Evolutionary conservation across 495 filamentous ascomycete species (phyloP).

Genomic region (Podospora fimiseda): DNA sequence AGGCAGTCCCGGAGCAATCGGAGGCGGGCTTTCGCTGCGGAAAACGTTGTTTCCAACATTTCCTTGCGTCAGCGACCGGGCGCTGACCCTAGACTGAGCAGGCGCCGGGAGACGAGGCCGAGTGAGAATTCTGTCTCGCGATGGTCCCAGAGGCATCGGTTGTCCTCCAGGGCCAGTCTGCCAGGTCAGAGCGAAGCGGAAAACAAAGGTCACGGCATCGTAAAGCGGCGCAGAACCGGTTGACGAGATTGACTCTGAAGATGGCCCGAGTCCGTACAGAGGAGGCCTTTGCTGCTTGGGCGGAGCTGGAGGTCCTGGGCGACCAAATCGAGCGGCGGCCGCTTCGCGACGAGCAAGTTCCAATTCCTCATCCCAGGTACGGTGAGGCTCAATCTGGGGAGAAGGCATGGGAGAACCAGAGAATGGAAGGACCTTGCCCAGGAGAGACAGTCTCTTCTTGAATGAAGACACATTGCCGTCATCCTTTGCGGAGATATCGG

Average conservation of each 20-base stretch:
- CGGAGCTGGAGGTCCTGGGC: constrained; percentile 25
- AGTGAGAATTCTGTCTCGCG: constrained; percentile 45
- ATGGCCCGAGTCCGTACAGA: constrained; percentile 16
- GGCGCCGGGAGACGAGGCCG: constrained; percentile 71
- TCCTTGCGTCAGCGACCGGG: constrained; percentile 13
- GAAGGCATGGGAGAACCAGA: constrained; percentile 26
- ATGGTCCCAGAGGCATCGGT: constrained; percentile 17
- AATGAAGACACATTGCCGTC: constrained; percentile 17
- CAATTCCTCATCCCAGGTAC: constrained; percentile 35
- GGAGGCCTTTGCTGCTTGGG: constrained; percentile 17
- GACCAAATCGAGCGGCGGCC: constrained; percentile 19
- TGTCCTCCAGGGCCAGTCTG: constrained; percentile 21
- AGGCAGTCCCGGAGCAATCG: constrained; percentile 32
- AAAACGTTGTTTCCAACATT: constrained; percentile 3
- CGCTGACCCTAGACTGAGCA: constrained; percentile 53
- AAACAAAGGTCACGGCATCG: constrained; percentile 38
- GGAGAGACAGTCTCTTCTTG: constrained; percentile 63
- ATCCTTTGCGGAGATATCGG: neutral
- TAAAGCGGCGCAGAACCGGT: constrained; percentile 39
- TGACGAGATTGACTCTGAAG: constrained; percentile 35
- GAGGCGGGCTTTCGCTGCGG: constrained; percentile 33
- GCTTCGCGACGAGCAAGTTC: constrained; percentile 40
- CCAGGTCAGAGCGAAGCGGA: constrained; percentile 40
- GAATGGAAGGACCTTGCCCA: constrained; percentile 63
- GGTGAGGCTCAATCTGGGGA: constrained; percentile 16